A percentile compares a stretch with the other conserved stretches of the same genome.
These are phyloP conservation scores for Wickerhamiella allomyrinae DNA, from an alignment of 805 yeast genomes.

Conservation along the genomic window DNA sequence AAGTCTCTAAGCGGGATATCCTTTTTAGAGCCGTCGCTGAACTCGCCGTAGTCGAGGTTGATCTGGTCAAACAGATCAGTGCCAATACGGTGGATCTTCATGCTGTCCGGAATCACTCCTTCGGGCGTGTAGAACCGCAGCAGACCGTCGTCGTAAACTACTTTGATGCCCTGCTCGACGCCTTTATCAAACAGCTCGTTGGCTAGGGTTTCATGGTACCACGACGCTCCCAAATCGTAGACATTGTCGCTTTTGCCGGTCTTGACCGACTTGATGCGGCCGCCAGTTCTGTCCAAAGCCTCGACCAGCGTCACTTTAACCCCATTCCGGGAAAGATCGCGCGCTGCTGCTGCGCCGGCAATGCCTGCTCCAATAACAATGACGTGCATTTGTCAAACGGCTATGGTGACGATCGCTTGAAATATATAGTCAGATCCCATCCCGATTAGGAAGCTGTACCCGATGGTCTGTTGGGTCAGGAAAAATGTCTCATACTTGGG, in stretches of 20 bases:
- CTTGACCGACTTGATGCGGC: conserved; percentile 38
- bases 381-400: conserved; percentile 18
- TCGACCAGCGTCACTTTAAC: conserved; percentile 43
- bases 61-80: conserved; percentile 43
- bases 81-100: conserved; percentile 22
- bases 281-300: conserved; percentile 54
- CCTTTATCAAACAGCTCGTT: conserved; percentile 49
- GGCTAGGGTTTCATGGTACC: conserved; percentile 72
- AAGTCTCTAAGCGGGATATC: conserved; percentile 42
- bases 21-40: conserved; percentile 12
- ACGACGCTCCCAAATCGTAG: conserved; percentile 72
- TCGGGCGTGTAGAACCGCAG: conserved; percentile 20
- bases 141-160: conserved; percentile 37
- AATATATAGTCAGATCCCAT: no score
- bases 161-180: conserved; percentile 18
- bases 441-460: no score
- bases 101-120: conserved; percentile 31
- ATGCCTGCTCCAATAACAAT: conserved; percentile 67
- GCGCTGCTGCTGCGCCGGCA: conserved; percentile 60
- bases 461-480: no score
- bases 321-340: conserved; percentile 31
- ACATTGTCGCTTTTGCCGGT: conserved; percentile 18
- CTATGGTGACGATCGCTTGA: no score
- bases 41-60: conserved; percentile 41
- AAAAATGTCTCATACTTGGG: no score